A percentile compares a stretch with the other conserved stretches of the same genome.
These are phyloP conservation scores for Didymella exigua DNA, from an alignment of 2,329 filamentous ascomycete genomes.

Conservation along the genomic window DNA sequence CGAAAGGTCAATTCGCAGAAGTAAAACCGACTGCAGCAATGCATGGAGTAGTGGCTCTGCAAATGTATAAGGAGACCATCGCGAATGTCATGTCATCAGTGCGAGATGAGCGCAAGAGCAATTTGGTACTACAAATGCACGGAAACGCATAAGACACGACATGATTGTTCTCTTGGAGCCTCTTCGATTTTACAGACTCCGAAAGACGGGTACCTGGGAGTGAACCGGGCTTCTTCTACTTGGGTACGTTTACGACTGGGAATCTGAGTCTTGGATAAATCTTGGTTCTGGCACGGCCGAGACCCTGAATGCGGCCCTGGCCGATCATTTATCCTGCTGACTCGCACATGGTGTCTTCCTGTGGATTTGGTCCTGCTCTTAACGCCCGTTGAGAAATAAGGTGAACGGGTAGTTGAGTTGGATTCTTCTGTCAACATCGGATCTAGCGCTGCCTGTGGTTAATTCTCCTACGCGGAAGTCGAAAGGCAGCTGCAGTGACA, in stretches of 20 bases:
- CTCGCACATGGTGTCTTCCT: background rate
- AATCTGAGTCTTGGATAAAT: slow-evolving; percentile 4
- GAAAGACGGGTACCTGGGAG: background rate
- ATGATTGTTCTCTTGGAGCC: background rate
- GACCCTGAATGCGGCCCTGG: background rate
- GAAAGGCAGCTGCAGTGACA: background rate
- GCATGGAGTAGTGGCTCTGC: background rate
- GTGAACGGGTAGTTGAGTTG: background rate
- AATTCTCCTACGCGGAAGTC: background rate
- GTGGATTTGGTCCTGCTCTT: background rate
- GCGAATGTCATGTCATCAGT: background rate
- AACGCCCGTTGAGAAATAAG: background rate
- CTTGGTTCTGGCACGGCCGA: slow-evolving; percentile 7
- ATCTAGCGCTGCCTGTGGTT: background rate
- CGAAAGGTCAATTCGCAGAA: background rate
- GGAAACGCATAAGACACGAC: too few relatives aligned
- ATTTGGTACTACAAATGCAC: background rate
- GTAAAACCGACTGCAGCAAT: background rate
- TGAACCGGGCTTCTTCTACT: background rate
- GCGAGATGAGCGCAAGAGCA: background rate
- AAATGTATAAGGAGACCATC: background rate
- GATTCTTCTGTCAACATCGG: background rate
- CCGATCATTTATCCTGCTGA: background rate
- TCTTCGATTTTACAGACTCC: background rate
- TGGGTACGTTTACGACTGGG: background rate